Conservation (phyloP, 345 rosid genomes). For the Theobroma cacao region DNA sequence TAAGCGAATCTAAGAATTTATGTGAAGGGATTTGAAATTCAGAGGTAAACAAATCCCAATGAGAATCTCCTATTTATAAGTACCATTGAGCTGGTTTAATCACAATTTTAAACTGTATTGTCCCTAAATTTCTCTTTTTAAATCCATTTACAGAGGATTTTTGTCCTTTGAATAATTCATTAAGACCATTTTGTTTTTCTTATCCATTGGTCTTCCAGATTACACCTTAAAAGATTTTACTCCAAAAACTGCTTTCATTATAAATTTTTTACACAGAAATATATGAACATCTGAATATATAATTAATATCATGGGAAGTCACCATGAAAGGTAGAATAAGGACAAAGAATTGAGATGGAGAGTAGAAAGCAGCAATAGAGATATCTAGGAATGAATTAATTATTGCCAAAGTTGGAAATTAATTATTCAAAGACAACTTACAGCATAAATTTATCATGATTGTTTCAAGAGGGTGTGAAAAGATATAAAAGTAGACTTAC, state of each 20-base stretch:
- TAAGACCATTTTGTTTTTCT: background rate
- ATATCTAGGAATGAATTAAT: background rate
- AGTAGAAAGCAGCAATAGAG: background rate
- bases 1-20: too few species aligned
- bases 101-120: background rate
- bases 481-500: slow-evolving; percentile 43
- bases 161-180: background rate
- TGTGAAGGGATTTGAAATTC: background rate
- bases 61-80: background rate
- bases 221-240: background rate
- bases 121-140: background rate
- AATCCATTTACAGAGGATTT: background rate
- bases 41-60: background rate
- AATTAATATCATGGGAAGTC: background rate
- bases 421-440: background rate
- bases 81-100: background rate
- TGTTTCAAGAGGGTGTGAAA: background rate
- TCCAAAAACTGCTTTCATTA: background rate
- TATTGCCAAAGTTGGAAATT: background rate
- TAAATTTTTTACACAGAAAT: background rate
- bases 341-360: background rate
- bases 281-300: background rate
- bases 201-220: background rate
- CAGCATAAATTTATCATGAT: background rate
- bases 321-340: background rate